Evolutionary conservation across 768 basidiomycete species (phyloP).

Genomic region (Tricholoma furcatifolium): DNA sequence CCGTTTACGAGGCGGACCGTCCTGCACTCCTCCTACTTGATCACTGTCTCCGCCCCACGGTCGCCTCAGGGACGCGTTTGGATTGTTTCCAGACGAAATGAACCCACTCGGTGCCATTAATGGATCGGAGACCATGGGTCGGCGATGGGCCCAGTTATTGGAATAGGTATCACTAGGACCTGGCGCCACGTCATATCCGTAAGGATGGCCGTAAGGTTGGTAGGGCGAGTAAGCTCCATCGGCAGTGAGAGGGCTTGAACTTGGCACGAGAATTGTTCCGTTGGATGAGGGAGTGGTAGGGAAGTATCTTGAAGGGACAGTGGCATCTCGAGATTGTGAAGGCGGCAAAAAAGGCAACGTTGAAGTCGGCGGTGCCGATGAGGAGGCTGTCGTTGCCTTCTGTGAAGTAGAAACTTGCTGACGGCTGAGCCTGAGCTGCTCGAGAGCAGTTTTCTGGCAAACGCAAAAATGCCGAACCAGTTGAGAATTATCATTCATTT

Average conservation of each 20-base stretch:
- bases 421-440: conserved; percentile 46
- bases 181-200: conserved; percentile 41
- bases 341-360: conserved; percentile 32
- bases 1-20: conserved; percentile 72
- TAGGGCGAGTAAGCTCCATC: conserved; percentile 39
- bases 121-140: conserved; percentile 42
- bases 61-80: conserved; percentile 57
- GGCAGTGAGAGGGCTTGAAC: conserved; percentile 61
- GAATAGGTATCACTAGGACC: conserved; percentile 36
- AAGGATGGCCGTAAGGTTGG: conserved; percentile 36
- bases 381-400: conserved; percentile 25
- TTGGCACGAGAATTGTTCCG: conserved; percentile 70
- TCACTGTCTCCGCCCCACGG: conserved; percentile 36
- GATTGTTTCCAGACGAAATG: conserved; percentile 35
- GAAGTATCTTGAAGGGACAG: conserved; percentile 64
- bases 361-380: conserved; percentile 21
- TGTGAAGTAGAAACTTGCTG: conserved; percentile 30
- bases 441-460: conserved; percentile 42
- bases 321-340: conserved; percentile 77
- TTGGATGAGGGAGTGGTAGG: conserved; percentile 42
- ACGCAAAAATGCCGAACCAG: conserved; percentile 8
- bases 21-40: conserved; percentile 39
- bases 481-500: conserved; percentile 15
- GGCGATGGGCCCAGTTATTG: conserved; percentile 36
- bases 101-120: conserved; percentile 62